Evolutionary conservation across 768 basidiomycete species (phyloP).

Genomic region (Boletus coccyginus): DNA sequence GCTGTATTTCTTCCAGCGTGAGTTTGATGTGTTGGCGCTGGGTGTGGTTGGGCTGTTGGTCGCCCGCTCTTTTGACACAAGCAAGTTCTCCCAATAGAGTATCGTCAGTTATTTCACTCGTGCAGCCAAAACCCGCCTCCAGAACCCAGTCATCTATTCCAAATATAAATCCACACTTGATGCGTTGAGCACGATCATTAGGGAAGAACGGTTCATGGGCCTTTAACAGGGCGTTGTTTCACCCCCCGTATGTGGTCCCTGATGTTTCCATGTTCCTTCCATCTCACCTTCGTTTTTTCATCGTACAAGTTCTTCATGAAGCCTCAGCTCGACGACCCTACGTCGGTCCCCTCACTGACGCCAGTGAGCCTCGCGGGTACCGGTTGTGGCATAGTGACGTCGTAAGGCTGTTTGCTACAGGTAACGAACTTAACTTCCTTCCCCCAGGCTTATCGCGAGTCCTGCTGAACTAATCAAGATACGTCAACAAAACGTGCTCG

Average conservation of each 20-base stretch:
- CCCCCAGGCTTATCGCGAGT: slow-evolving; percentile 63
- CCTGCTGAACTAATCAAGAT: slow-evolving; percentile 91
- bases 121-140: slow-evolving; percentile 80
- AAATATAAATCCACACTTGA: slow-evolving; percentile 64
- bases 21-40: slow-evolving; percentile 1
- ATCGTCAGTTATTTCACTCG: background rate
- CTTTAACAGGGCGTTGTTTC: slow-evolving; percentile 78
- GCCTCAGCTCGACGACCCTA: slow-evolving; percentile 49
- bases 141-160: slow-evolving; percentile 54
- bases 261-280: background rate
- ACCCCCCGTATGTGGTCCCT: slow-evolving; percentile 57
- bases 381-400: slow-evolving; percentile 73
- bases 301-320: slow-evolving; percentile 80
- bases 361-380: slow-evolving; percentile 80
- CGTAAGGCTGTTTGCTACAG: slow-evolving; percentile 49
- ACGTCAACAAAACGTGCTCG: slow-evolving; percentile 61
- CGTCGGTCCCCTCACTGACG: slow-evolving; percentile 55
- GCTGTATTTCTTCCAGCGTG: no score
- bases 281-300: slow-evolving; percentile 61
- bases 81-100: slow-evolving; percentile 26
- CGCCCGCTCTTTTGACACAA: slow-evolving; percentile 79
- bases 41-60: slow-evolving; percentile 66
- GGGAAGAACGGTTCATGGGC: slow-evolving; percentile 66
- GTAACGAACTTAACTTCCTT: background rate
- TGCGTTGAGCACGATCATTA: slow-evolving; percentile 63